phyloP scores from a whole-genome alignment of 202 grass and related monocot genomes.

The Setaria viridis region DNA sequence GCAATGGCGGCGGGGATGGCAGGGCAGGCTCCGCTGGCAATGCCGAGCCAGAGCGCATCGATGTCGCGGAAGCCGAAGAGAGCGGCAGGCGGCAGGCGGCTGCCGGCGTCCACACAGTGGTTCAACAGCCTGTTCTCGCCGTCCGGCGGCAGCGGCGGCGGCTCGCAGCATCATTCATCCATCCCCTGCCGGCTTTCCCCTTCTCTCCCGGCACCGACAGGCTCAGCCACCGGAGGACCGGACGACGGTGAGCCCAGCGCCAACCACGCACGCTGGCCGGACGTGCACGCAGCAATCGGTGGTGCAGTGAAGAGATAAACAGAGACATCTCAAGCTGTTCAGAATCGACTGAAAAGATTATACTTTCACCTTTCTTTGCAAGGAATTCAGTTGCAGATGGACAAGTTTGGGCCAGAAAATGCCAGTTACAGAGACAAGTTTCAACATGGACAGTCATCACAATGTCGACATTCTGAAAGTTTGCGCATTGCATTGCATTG shows the following conservation, averaged over 20 bases:
- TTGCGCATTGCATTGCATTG: not conserved
- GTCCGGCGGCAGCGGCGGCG: constrained; percentile 27
- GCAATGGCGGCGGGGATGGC: constrained; percentile 21
- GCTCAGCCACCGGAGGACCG: too few relatives aligned
- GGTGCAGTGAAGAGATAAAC: not conserved
- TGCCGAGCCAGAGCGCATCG: not conserved
- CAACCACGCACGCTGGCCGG: not conserved
- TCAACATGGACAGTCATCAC: not conserved
- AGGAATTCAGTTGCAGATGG: not conserved
- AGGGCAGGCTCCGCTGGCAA: not conserved
- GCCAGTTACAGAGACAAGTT: not conserved
- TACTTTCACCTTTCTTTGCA: not conserved
- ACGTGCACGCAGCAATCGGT: too few relatives aligned
- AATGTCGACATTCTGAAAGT: not conserved
- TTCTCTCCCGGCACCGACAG: too few relatives aligned
- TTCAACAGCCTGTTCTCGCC: constrained; percentile 57
- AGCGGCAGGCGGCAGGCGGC: constrained; percentile 38
- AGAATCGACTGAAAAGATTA: not conserved
- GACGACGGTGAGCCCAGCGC: too few relatives aligned
- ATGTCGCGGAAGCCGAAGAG: constrained; percentile 4
- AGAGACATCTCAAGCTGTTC: not conserved
- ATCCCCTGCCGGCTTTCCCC: too few relatives aligned
- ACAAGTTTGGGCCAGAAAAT: not conserved
- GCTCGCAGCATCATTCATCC: constrained; percentile 16
- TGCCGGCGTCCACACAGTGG: constrained; percentile 61